Evolutionary conservation across 2,329 filamentous ascomycete genomes (phyloP).

Genomic region (Alternaria viburni): DNA sequence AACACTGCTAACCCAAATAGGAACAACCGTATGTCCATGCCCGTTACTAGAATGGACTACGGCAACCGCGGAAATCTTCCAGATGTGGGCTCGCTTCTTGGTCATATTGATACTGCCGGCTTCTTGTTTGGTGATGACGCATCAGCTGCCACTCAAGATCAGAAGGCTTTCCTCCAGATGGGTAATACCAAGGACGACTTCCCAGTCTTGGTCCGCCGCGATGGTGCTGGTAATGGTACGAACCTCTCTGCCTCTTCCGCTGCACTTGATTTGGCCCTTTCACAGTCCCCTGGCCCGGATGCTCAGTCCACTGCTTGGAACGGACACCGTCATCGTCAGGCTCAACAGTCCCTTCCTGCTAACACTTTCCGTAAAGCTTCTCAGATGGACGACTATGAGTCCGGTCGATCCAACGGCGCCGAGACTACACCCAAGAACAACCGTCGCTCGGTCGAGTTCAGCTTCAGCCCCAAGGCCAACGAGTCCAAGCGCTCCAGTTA

Average conservation of each 20-base stretch:
- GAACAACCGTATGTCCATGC: conserved; percentile 92
- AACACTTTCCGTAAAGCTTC: conserved; percentile 56
- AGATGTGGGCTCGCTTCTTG: conserved; percentile 62
- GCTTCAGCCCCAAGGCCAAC: conserved; percentile 42
- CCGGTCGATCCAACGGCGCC: conserved; percentile 42
- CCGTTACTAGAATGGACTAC: conserved; percentile 74
- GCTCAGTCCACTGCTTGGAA: conserved; percentile 62
- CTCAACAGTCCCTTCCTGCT: conserved; percentile 65
- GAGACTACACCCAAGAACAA: conserved; percentile 54
- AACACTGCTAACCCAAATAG: conserved; percentile 53
- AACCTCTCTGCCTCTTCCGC: conserved; percentile 82
- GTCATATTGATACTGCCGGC: conserved; percentile 82
- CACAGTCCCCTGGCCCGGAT: conserved; percentile 70
- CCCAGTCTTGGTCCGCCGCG: conserved; percentile 77
- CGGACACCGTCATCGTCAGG: conserved; percentile 71
- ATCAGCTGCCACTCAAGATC: conserved; percentile 64
- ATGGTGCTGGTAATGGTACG: conserved; percentile 60
- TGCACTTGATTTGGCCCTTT: conserved; percentile 78
- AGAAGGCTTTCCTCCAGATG: conserved; percentile 73
- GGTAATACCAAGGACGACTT: conserved; percentile 83
- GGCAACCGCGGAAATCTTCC: conserved; percentile 62
- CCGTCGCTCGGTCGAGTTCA: conserved; percentile 58
- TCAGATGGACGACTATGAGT: conserved; percentile 46
- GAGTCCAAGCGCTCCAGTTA: conserved; percentile 55
- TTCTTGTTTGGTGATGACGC: conserved; percentile 80